A percentile compares a stretch with the other conserved stretches of the same genome.
Conservation (phyloP, 2,329 filamentous ascomycete species). For the Mycosphaerella arachidis region DNA sequence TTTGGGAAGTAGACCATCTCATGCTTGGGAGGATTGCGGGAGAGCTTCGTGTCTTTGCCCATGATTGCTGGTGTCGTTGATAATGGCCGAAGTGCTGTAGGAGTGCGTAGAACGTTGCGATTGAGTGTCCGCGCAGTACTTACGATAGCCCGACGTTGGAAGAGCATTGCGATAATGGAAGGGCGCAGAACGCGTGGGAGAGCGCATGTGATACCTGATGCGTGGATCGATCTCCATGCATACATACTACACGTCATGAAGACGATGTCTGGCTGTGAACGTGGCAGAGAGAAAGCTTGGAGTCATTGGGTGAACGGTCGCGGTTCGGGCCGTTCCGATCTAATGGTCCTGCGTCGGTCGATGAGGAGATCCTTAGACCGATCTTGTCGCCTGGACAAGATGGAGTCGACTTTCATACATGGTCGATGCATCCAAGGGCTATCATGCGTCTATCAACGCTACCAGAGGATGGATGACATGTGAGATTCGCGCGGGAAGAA, state of each 20-base stretch:
- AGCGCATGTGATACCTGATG: slow-evolving; percentile 3
- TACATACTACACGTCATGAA: slow-evolving; percentile 1
- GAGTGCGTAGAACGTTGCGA: slow-evolving; percentile 1
- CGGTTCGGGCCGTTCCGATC: no score
- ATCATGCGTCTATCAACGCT: no score
- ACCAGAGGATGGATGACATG: no score
- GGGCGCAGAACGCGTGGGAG: neutral
- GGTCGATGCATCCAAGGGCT: neutral
- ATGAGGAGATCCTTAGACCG: neutral
- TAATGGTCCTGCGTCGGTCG: neutral
- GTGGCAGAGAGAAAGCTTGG: neutral
- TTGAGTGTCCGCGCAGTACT: slow-evolving; percentile 9
- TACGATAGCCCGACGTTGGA: slow-evolving; percentile 8
- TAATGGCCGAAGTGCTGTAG: slow-evolving; percentile 15
- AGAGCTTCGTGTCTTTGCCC: slow-evolving; percentile 34
- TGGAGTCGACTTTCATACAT: neutral
- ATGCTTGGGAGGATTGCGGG: slow-evolving; percentile 33
- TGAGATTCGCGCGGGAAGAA: no score
- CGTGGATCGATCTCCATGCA: neutral
- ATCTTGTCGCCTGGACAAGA: neutral
- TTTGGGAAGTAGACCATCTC: slow-evolving; percentile 59
- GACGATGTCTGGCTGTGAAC: slow-evolving; percentile 1
- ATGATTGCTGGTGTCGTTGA: slow-evolving; percentile 22
- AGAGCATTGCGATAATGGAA: slow-evolving; percentile 9
- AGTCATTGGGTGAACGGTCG: neutral